These are phyloP conservation scores for Fusarium luffae DNA, from an alignment of 2,329 filamentous ascomycete species.

Conservation along the genomic window DNA sequence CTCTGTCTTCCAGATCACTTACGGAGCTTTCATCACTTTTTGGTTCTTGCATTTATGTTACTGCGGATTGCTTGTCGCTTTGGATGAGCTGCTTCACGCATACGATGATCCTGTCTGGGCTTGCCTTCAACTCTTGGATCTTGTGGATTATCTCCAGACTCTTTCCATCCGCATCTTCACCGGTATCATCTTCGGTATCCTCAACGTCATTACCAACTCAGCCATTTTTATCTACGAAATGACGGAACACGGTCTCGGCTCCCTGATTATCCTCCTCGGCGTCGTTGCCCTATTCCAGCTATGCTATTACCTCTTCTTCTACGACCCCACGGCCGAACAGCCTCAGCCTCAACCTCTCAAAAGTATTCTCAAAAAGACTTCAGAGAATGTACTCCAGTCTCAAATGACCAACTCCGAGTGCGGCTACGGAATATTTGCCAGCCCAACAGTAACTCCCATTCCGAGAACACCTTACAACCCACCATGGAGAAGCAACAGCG, in stretches of 20 bases:
- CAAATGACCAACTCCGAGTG: not conserved
- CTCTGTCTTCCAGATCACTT: conserved; percentile 4
- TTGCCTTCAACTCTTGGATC: not conserved
- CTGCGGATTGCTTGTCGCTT: not conserved
- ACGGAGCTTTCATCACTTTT: conserved; percentile 24
- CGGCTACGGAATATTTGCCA: not conserved
- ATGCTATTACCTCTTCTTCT: conserved; percentile 9
- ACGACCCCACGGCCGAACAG: not conserved
- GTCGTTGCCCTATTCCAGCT: conserved; percentile 14
- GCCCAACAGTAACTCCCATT: not conserved
- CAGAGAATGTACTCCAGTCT: not conserved
- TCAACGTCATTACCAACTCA: conserved; percentile 3
- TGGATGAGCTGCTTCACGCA: not conserved
- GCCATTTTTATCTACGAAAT: not conserved
- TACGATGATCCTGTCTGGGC: conserved; percentile 3
- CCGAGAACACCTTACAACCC: not conserved
- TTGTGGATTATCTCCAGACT: not conserved
- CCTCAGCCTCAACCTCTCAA: not conserved
- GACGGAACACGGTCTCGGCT: conserved; percentile 9
- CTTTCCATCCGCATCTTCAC: not conserved
- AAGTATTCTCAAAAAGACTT: not conserved
- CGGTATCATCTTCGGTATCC: not conserved
- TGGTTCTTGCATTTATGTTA: conserved; percentile 19
- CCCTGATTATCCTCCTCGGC: not conserved
- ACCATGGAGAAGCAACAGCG: conserved; percentile 2